These are phyloP conservation scores for Talaromyces pinophilus DNA, from an alignment of 2,329 filamentous ascomycete genomes.

Conservation along the genomic window DNA sequence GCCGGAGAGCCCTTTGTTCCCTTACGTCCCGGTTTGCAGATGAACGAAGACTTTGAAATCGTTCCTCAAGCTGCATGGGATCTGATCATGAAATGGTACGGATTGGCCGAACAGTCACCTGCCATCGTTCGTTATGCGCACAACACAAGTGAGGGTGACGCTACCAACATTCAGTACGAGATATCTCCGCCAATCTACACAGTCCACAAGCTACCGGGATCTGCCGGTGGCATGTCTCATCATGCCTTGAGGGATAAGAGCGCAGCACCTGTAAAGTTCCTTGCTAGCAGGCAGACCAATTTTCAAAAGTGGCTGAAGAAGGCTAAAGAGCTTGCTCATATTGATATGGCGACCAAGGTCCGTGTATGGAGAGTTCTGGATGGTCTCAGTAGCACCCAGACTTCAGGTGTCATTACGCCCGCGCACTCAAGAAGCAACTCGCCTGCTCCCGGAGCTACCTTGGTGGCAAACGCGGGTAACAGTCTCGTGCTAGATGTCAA, in stretches of 20 bases:
- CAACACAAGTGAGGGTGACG: constrained; percentile 65
- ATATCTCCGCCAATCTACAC: constrained; percentile 81
- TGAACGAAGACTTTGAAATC: constrained; percentile 72
- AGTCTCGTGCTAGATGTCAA: constrained; percentile 63
- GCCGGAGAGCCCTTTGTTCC: constrained; percentile 64
- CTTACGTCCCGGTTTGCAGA: constrained; percentile 65
- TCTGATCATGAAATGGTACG: constrained; percentile 79
- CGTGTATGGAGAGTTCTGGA: constrained; percentile 68
- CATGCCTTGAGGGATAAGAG: constrained; percentile 63
- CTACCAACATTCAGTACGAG: constrained; percentile 77
- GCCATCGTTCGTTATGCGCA: constrained; percentile 76
- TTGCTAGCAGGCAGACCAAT: constrained; percentile 69
- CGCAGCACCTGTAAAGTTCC: constrained; percentile 63
- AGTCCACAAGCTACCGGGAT: constrained; percentile 72
- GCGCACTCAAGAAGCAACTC: constrained; percentile 47
- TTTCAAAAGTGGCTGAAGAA: constrained; percentile 75
- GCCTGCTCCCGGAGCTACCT: constrained; percentile 45
- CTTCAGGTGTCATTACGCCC: constrained; percentile 48
- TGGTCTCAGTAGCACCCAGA: constrained; percentile 47
- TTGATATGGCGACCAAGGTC: constrained; percentile 71
- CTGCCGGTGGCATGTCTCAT: constrained; percentile 58
- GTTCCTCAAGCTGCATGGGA: constrained; percentile 81
- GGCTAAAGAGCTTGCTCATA: constrained; percentile 67
- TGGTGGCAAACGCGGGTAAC: constrained; percentile 46
- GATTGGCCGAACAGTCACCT: constrained; percentile 66